Conservation (phyloP, 768 basidiomycete genomes). For the Phaffia australis region DNA sequence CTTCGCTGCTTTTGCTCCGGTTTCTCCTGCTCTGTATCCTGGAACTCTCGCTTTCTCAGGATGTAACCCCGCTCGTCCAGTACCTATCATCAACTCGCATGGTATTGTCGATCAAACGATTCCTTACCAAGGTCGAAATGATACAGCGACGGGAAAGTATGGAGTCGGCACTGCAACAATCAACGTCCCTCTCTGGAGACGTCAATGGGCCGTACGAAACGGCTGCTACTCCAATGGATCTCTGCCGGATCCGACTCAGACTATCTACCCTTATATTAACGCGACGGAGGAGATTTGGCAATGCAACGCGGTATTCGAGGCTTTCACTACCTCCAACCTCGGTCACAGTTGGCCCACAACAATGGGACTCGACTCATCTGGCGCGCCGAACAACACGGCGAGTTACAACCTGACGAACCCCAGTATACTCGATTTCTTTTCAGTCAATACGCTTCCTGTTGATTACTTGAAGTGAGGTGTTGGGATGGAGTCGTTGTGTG, state of each 20-base stretch:
- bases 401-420: neutral
- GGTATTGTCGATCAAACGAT: slow-evolving; percentile 30
- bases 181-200: slow-evolving; percentile 27
- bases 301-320: slow-evolving; percentile 26
- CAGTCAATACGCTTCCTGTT: too few relatives aligned
- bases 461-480: too few relatives aligned
- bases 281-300: slow-evolving; percentile 26
- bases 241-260: slow-evolving; percentile 10
- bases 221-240: slow-evolving; percentile 22
- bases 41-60: slow-evolving; percentile 28
- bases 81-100: slow-evolving; percentile 31
- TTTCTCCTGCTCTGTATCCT: slow-evolving; percentile 31
- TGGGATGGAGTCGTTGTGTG: too few relatives aligned
- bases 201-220: slow-evolving; percentile 31
- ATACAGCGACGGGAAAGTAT: slow-evolving; percentile 8
- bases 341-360: slow-evolving; percentile 33
- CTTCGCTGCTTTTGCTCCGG: slow-evolving; percentile 31
- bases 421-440: neutral
- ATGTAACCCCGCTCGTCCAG: slow-evolving; percentile 26
- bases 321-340: slow-evolving; percentile 27
- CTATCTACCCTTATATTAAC: slow-evolving; percentile 25
- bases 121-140: slow-evolving; percentile 28
- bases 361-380: slow-evolving; percentile 27
- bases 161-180: slow-evolving; percentile 25
- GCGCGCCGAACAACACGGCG: neutral